A percentile compares a stretch with the other conserved stretches of the same genome.
These are phyloP conservation scores for Cercospora citrullina DNA, from an alignment of 2,329 filamentous ascomycete genomes.

Conservation along the genomic window DNA sequence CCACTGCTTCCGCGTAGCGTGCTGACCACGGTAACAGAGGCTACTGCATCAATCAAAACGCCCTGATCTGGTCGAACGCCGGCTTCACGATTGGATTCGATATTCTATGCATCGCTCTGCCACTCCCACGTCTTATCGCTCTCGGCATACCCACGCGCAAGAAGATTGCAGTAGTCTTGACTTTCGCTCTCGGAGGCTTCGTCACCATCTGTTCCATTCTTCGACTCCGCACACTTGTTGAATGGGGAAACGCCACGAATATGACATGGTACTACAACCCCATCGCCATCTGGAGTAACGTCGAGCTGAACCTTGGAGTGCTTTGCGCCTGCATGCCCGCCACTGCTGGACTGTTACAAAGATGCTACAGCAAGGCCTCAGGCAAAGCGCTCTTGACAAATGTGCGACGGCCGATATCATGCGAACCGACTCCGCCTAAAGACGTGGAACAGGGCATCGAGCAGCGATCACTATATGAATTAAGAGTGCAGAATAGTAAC, in stretches of 20 bases:
- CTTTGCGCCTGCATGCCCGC: slow-evolving; percentile 32
- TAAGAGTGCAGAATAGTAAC: slow-evolving; percentile 10
- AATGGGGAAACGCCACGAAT: slow-evolving; percentile 22
- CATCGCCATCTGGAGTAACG: slow-evolving; percentile 27
- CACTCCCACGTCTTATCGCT: slow-evolving; percentile 25
- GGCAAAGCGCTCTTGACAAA: slow-evolving; percentile 21
- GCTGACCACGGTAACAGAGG: slow-evolving; percentile 16
- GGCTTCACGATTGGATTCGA: slow-evolving; percentile 29
- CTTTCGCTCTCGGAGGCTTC: slow-evolving; percentile 29
- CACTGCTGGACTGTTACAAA: slow-evolving; percentile 25
- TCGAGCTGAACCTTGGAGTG: slow-evolving; percentile 28
- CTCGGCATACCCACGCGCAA: slow-evolving; percentile 25
- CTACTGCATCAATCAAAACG: slow-evolving; percentile 26
- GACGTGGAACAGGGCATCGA: slow-evolving; percentile 11
- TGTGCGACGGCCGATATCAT: slow-evolving; percentile 1
- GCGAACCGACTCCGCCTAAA: slow-evolving; percentile 11
- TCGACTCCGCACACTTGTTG: slow-evolving; percentile 23
- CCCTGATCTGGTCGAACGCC: slow-evolving; percentile 25
- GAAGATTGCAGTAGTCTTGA: slow-evolving; percentile 27
- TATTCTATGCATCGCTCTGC: slow-evolving; percentile 26
- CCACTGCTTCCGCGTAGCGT: not conserved
- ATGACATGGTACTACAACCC: slow-evolving; percentile 28
- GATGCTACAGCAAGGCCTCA: slow-evolving; percentile 17
- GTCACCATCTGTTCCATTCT: slow-evolving; percentile 30
- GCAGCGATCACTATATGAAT: slow-evolving; percentile 13